Percentiles rank a stretch among this genome's conserved stretches.
phyloP scores from a whole-genome alignment of 2,329 filamentous ascomycete genomes.

The Xylaria sp. region DNA sequence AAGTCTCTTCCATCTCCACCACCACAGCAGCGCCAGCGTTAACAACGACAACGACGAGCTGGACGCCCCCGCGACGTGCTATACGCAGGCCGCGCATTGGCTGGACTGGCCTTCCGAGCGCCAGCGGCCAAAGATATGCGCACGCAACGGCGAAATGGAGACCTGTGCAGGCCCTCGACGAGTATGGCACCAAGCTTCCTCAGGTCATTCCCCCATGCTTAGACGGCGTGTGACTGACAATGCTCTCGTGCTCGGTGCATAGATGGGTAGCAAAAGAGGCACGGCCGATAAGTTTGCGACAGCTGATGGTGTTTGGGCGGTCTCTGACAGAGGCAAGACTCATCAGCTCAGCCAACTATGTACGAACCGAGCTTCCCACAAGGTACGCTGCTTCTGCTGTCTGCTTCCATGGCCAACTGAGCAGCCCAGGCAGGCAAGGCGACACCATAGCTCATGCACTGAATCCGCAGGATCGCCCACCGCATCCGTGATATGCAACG shows the following conservation, averaged over 20 bases:
- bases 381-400: constrained; percentile 60
- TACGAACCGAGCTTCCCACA: constrained; percentile 91
- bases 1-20: constrained; percentile 19
- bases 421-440: background rate
- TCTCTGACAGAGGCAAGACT: constrained; percentile 90
- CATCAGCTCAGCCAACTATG: constrained; percentile 96
- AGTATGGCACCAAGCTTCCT: constrained; percentile 58
- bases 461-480: constrained; percentile 77
- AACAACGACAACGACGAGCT: background rate
- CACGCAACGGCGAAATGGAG: constrained; percentile 63
- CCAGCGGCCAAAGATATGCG: constrained; percentile 43
- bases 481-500: constrained; percentile 97
- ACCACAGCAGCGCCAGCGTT: background rate
- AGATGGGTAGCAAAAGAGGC: constrained; percentile 96
- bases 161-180: constrained; percentile 71
- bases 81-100: constrained; percentile 13
- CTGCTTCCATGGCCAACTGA: background rate
- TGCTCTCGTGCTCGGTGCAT: constrained; percentile 23
- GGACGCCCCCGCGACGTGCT: constrained; percentile 34
- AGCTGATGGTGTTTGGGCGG: constrained; percentile 96
- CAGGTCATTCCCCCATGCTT: constrained; percentile 15
- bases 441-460: constrained; percentile 3
- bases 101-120: constrained; percentile 32
- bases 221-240: constrained; percentile 28
- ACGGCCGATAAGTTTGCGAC: constrained; percentile 93